Evolutionary conservation across 352 stramenopile genomes (phyloP).

Genomic region (Plasmopara muralis): DNA sequence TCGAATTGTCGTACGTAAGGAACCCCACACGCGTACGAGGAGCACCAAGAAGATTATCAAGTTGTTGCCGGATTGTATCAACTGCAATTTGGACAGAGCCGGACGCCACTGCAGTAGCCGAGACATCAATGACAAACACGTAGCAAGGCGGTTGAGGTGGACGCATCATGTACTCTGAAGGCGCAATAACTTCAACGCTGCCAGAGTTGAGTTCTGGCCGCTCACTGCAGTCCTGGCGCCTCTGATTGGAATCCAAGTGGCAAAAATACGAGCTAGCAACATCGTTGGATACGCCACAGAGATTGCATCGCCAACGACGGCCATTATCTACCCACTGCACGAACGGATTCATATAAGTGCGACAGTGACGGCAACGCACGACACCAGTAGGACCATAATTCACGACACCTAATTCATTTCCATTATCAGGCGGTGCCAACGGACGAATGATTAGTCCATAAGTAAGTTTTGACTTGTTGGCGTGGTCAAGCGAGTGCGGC

Average conservation of each 20-base stretch:
- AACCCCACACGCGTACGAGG: slow-evolving; percentile 79
- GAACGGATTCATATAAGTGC: slow-evolving; percentile 88
- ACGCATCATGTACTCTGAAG: slow-evolving; percentile 88
- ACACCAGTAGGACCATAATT: slow-evolving; percentile 83
- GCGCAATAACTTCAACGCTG: slow-evolving; percentile 81
- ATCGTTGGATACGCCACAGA: slow-evolving; percentile 85
- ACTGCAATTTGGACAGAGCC: slow-evolving; percentile 64
- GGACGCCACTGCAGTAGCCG: slow-evolving; percentile 58
- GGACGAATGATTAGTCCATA: slow-evolving; percentile 82
- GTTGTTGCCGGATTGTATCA: slow-evolving; percentile 73
- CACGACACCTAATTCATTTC: slow-evolving; percentile 72
- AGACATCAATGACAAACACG: slow-evolving; percentile 89
- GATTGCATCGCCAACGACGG: slow-evolving; percentile 81
- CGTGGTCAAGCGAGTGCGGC: slow-evolving; percentile 77
- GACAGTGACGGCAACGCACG: slow-evolving; percentile 83
- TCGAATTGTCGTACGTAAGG: slow-evolving; percentile 77
- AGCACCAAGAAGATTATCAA: slow-evolving; percentile 68
- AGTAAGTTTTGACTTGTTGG: slow-evolving; percentile 78
- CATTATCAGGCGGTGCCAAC: slow-evolving; percentile 58
- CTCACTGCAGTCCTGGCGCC: slow-evolving; percentile 90
- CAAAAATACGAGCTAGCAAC: slow-evolving; percentile 97
- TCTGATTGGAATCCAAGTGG: slow-evolving; percentile 92
- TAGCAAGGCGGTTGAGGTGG: slow-evolving; percentile 81
- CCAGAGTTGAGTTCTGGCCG: slow-evolving; percentile 69
- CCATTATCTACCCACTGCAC: slow-evolving; percentile 87